Base-by-base conservation (phyloP, 768 basidiomycete genomes). In the Collybiopsis confluens region DNA sequence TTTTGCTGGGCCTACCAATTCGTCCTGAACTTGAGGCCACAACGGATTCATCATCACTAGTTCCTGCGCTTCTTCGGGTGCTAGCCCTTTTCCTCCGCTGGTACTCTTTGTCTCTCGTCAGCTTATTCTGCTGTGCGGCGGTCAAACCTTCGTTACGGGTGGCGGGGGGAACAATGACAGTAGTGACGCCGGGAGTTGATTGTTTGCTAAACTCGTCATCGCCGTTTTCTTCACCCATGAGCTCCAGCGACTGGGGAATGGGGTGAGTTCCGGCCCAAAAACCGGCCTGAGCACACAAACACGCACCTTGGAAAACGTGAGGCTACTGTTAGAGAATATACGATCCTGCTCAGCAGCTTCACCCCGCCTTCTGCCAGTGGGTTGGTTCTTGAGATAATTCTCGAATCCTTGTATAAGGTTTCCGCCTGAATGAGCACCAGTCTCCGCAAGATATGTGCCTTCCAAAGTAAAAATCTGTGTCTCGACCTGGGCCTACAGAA, bases 401-500 rank as follows among this genome's bases (percentile, higher is more conserved):
- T 92, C 91, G 58, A 92, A 92, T 3, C 91, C 91, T 61, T 86
- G 86, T 35, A 93, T 86, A 50, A 93, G 92, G 60, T 93, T 92
- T 27, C 91, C 91, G 16, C 90, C 89, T 60, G 82, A 85, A 56
- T 87, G 85, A 0, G 75, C 73, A 1, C 85, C 81, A 0, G 91
- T 92, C 49, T 93, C 91, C 6, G 82, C 80, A 33, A 93, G 73
- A 67, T 92, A 93, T 3, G 77, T 70, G 8, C 80, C 81, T 66
- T 93, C 91, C 24, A 89, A 74, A 56, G 81, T 84, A 70, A 88
- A 88, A 59, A 93, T 88, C 61, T 88, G 82, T 26, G 82, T 73
- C 70, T 93, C 91, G 54, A 88, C 74, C 60, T 85, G 79, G 20
- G 88, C 88, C 90, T 92, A 56, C 45, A 45, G 28, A 21, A 30